Base-by-base conservation (phyloP, 768 basidiomycete genomes). In the Cubamyces lactineus region DNA sequence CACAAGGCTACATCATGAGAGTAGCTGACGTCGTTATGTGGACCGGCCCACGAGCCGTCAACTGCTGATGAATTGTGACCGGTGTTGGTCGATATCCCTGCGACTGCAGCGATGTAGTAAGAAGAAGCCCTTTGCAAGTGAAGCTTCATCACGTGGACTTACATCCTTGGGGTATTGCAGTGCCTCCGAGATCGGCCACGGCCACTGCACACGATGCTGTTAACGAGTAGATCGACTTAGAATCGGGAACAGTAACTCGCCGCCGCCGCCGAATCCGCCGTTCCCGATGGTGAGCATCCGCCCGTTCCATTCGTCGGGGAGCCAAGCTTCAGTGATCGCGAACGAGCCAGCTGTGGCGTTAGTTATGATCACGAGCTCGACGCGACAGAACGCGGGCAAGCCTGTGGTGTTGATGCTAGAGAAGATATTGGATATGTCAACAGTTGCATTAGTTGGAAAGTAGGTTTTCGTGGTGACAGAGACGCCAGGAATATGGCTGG, bases 251-350 rank as follows among this genome's bases (percentile, higher is more conserved):
- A 39, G 1, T 2, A 4, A 53, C 66, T 15, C 24, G 67, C 68
- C 64, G 26, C 70, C 70, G 11, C 70, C 69, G 34, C 57, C 61
- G 9, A 69, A 51, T 7, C 72, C 71, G 39, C 69, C 71, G 41
- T 72, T 72, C 1, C 72, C 72, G 5, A 70, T 40, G 3, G 62
- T 67, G 11, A 73, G 54, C 43, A 69, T 68, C 2, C 72, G 62
- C 30, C 69, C 70, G 40, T 71, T 70, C 70, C 69, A 72, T 2
- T 53, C 57, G n/a, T 69, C 68, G 5, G 73, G 73, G 11, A 74
- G 66, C 73, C 73, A 74, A 9, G 68, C 66, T 42, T 72, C 73
- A 7, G 69, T 62, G 41, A 24, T 42, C 4, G 64, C 61, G 6
- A 64, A 65, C 13, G 57, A 60, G 15, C 63, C 62, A 1, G 69